Conservation (phyloP, 805 yeast genomes). For the Saturnispora sanitii region DNA sequence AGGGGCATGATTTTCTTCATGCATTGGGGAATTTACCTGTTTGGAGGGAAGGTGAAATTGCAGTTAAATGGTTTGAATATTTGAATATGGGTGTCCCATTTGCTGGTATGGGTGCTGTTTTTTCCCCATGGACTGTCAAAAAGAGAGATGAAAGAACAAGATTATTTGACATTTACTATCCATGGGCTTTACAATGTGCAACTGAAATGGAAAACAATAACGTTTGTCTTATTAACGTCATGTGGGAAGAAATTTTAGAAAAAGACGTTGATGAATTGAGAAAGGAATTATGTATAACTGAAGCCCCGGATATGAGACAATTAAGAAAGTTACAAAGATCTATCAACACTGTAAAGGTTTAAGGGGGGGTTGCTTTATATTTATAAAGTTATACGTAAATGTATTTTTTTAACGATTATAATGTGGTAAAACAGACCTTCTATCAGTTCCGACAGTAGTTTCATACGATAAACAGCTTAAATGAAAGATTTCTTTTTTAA, state of each 20-base stretch:
- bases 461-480: too few species aligned
- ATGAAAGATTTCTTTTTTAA: too few species aligned
- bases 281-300: conserved; percentile 56
- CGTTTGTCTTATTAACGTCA: conserved; percentile 67
- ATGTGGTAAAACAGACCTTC: too few species aligned
- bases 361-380: too few species aligned
- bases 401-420: too few species aligned
- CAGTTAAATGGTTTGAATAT: conserved; percentile 85
- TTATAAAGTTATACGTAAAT: too few species aligned
- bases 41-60: conserved; percentile 91
- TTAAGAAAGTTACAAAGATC: too few species aligned
- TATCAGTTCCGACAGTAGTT: too few species aligned
- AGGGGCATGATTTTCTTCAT: conserved; percentile 95
- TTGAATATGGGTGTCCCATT: conserved; percentile 89
- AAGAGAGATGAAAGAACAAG: conserved; percentile 47
- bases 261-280: conserved; percentile 67
- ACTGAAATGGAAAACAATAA: conserved; percentile 40
- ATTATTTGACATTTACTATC: conserved; percentile 62
- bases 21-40: conserved; percentile 86
- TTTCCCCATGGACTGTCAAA: conserved; percentile 75
- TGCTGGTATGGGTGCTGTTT: conserved; percentile 87
- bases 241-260: conserved; percentile 81
- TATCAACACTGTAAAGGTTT: too few species aligned
- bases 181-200: conserved; percentile 80
- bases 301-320: conserved; percentile 70